Conservation (phyloP, 176 grass and related monocot genomes). For the Pharus latifolius region DNA sequence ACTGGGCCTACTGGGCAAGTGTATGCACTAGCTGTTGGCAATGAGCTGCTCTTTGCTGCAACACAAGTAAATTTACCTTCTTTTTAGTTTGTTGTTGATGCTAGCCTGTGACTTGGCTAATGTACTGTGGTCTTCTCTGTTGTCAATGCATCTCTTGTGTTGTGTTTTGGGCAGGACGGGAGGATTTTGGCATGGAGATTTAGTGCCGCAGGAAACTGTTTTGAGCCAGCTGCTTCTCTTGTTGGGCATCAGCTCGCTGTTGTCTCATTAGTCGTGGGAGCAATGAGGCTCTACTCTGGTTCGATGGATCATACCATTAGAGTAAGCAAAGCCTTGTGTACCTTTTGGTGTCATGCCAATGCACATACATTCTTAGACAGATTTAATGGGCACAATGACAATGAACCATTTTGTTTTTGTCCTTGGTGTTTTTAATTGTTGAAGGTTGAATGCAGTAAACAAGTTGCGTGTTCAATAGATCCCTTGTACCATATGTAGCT, state of each 20-base stretch:
- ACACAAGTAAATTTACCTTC: constrained; percentile 49
- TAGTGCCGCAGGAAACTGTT: constrained; percentile 47
- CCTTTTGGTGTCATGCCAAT: not conserved
- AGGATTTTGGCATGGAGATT: constrained; percentile 89
- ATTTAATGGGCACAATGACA: no score
- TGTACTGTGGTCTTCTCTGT: not conserved
- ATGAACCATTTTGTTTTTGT: not conserved
- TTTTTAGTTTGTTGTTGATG: not conserved
- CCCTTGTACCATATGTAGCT: not conserved
- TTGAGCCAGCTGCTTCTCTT: constrained; percentile 80
- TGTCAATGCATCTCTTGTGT: constrained; percentile 4
- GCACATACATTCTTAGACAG: constrained; percentile 6
- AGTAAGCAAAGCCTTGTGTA: constrained; percentile 48
- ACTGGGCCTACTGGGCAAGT: constrained; percentile 85
- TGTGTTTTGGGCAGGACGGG: constrained; percentile 56
- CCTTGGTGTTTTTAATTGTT: not conserved
- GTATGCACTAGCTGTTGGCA: constrained; percentile 68
- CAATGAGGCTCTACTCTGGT: constrained; percentile 68
- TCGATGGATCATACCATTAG: constrained; percentile 94
- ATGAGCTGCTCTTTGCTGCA: constrained; percentile 78
- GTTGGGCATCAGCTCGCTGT: constrained; percentile 63
- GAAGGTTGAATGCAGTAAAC: constrained; percentile 1
- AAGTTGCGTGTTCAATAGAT: not conserved
- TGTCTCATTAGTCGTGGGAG: constrained; percentile 73
- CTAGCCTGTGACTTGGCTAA: not conserved